Percentiles rank a stretch among this genome's conserved stretches.
These are phyloP conservation scores for Stenogyne calaminthoides DNA, from an alignment of 305 asterid genomes.

Conservation along the genomic window DNA sequence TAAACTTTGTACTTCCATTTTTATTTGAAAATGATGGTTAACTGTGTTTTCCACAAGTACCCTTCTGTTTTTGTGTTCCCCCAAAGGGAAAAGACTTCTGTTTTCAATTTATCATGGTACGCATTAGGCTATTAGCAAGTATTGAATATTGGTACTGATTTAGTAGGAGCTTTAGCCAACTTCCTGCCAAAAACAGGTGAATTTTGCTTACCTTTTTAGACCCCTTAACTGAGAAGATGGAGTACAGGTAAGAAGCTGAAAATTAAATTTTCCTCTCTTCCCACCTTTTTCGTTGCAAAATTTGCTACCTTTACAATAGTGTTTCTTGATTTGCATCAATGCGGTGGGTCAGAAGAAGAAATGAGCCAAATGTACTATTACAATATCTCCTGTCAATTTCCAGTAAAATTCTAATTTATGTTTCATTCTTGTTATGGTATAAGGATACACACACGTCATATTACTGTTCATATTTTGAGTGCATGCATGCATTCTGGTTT, in stretches of 20 bases:
- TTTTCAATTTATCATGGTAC: no score
- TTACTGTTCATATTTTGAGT: neutral
- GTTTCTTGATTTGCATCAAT: slow-evolving; percentile 34
- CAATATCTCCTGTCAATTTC: slow-evolving; percentile 92
- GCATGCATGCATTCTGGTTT: slow-evolving; percentile 1
- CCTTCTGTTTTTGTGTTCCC: neutral
- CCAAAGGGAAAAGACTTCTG: neutral
- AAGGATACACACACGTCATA: neutral
- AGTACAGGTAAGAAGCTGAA: slow-evolving; percentile 75
- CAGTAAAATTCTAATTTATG: slow-evolving; percentile 58
- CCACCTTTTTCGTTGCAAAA: slow-evolving; percentile 17
- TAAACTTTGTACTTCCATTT: neutral
- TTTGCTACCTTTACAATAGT: slow-evolving; percentile 20
- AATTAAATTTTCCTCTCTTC: neutral
- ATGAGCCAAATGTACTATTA: slow-evolving; percentile 84
- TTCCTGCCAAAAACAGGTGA: slow-evolving; percentile 3
- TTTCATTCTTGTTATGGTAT: slow-evolving; percentile 20
- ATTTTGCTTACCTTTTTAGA: slow-evolving; percentile 44
- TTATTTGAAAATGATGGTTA: neutral
- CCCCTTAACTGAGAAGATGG: slow-evolving; percentile 98
- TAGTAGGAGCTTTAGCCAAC: slow-evolving; percentile 18
- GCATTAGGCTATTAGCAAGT: no score
- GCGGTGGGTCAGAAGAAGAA: slow-evolving; percentile 65
- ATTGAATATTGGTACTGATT: neutral
- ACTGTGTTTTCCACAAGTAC: neutral